A percentile compares a stretch with the other conserved stretches of the same genome.
These are phyloP conservation scores for Crinitomyces ghanaensis DNA, from an alignment of 805 yeast genomes.

Conservation along the genomic window DNA sequence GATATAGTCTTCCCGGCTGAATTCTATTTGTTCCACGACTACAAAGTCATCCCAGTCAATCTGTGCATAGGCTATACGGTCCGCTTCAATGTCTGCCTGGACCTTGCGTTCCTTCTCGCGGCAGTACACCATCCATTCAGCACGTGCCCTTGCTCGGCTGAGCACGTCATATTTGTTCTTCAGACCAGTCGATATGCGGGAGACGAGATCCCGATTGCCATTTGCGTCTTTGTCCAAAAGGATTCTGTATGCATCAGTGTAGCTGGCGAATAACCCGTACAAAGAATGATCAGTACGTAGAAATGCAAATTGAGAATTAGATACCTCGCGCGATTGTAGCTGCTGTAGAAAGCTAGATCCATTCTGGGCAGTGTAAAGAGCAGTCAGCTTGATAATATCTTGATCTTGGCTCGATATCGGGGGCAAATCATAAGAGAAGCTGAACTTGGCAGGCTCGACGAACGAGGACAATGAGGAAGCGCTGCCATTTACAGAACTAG, in stretches of 20 bases:
- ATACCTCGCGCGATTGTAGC: constrained; percentile 25
- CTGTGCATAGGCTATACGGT: constrained; percentile 50
- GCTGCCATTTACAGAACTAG: constrained; percentile 3
- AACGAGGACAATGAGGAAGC: too few species aligned
- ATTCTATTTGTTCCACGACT: constrained; percentile 56
- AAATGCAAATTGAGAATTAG: constrained; percentile 55
- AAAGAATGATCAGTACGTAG: constrained; percentile 49
- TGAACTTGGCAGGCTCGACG: constrained; percentile 21
- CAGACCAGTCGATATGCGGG: constrained; percentile 21
- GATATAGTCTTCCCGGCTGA: constrained; percentile 37
- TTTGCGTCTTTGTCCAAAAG: too few species aligned
- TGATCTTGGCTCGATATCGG: constrained; percentile 51
- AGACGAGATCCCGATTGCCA: constrained; percentile 15
- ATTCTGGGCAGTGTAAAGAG: constrained; percentile 53
- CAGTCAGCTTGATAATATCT: constrained; percentile 60
- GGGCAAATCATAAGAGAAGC: constrained; percentile 24
- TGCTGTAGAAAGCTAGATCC: constrained; percentile 36
- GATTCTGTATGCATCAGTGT: constrained; percentile 44
- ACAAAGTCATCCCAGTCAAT: constrained; percentile 84
- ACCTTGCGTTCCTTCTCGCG: constrained; percentile 30
- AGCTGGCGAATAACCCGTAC: constrained; percentile 37
- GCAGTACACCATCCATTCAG: constrained; percentile 36
- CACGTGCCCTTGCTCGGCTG: constrained; percentile 40
- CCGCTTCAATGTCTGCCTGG: constrained; percentile 26
- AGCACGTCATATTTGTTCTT: constrained; percentile 30